Conservation (phyloP, 768 basidiomycete genomes). For the Kwoniella newhampshirensis region DNA sequence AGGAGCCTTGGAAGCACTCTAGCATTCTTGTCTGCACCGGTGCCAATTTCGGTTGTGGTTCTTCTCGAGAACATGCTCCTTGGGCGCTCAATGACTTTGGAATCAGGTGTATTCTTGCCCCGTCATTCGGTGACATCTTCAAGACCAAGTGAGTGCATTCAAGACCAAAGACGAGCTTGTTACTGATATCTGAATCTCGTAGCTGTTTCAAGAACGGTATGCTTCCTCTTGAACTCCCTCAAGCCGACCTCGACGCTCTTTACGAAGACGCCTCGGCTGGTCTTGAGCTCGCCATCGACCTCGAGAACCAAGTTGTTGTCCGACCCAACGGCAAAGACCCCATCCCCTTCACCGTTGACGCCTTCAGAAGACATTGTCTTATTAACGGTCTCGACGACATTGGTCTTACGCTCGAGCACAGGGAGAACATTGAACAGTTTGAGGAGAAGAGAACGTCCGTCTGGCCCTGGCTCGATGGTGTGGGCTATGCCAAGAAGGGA, state of each 20-base stretch:
- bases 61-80: conserved; percentile 86
- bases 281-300: conserved; percentile 75
- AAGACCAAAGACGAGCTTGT: background rate
- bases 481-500: conserved; percentile 74
- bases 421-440: conserved; percentile 69
- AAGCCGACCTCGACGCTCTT: conserved; percentile 68
- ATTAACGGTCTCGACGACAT: conserved; percentile 97
- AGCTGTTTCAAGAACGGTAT: conserved; percentile 93
- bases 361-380: conserved; percentile 89
- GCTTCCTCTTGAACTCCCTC: conserved; percentile 73
- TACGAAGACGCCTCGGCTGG: conserved; percentile 75
- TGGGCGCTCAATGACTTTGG: conserved; percentile 74
- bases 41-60: conserved; percentile 87
- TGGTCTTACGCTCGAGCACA: conserved; percentile 84
- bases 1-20: conserved; percentile 69
- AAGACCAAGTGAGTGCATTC: conserved; percentile 57
- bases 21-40: conserved; percentile 81
- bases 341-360: conserved; percentile 76
- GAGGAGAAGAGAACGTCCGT: conserved; percentile 71
- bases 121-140: conserved; percentile 89
- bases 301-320: conserved; percentile 75
- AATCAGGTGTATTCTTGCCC: conserved; percentile 81
- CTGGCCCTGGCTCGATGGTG: conserved; percentile 98
- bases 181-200: background rate
- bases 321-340: conserved; percentile 64